Evolutionary conservation across 2,329 filamentous ascomycete genomes (phyloP), one percentile per base, ranked within the genome.

Genomic region (Fusarium acutatum): DNA sequence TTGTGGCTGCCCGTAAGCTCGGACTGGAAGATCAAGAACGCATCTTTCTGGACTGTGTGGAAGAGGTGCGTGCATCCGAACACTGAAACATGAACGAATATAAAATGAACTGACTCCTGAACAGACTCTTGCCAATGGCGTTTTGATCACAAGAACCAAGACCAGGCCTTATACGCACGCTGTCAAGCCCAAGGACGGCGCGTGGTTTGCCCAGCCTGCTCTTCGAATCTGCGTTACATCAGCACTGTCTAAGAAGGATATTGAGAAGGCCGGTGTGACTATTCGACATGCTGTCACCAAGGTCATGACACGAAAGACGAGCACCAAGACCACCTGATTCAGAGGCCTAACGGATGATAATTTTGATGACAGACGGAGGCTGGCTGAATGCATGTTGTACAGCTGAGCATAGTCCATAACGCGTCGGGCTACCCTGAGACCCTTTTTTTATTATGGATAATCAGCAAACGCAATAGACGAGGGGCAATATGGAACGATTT

Each of bases 221-320:
- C 87, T 99, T 71, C 98, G 98, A 84, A 90, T 98, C 18, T 98
- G 96, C 80, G 87, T 98, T 60, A 97, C 95, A 0, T 93, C 90
- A 10, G 96, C 93, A 4, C 85, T 99, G 71, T 93, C 93, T 30
- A 97, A 93, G 86, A 98, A 97, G 85, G 96, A 99, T 82, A 93
- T 95, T 61, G 97, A 99, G 84, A 97, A 97, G 86, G 94, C 96
- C 1, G 96, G 95, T 20, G 91, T 92, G 13, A 91, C 90, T 15
- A 95, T 99, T 75, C 88, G 96, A 68, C 95, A 98, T 83, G 96
- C 96, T 20, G 94, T 98, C 75, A 97, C 95, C 58, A 98, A 97
- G 84, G 91, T 98, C 69, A 91, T 99, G 88, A 90, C 88, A 26
- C 86, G 89, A 70, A 91, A 90, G 81, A 82, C 86, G 34, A 90